Percentiles rank a stretch among this genome's conserved stretches.
These are phyloP conservation scores for Puccinia horiana DNA, from an alignment of 1,284 basidiomycete genomes.

Conservation along the genomic window DNA sequence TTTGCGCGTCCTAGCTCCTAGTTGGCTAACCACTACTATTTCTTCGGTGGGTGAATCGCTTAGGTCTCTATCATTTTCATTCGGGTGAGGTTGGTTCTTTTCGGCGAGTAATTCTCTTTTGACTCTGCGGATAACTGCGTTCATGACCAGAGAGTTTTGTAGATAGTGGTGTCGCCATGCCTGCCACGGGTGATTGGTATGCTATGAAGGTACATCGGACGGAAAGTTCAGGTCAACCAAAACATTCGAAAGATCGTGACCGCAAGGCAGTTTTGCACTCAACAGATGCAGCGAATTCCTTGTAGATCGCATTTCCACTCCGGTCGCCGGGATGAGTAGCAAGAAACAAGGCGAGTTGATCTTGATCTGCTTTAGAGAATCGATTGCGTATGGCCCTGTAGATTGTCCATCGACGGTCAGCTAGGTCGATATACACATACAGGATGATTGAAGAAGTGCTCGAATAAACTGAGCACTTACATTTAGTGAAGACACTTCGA, in stretches of 20 bases:
- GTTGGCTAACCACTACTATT: neutral
- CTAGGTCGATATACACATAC: no score
- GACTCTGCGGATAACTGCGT: conserved; percentile 11
- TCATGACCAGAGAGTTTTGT: neutral
- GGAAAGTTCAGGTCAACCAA: neutral
- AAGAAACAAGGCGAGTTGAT: conserved; percentile 25
- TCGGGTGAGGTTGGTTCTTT: neutral
- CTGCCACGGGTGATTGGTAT: conserved; percentile 34
- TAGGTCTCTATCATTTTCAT: neutral
- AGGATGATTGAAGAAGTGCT: no score
- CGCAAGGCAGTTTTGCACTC: neutral
- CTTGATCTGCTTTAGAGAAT: conserved; percentile 28
- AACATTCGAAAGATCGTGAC: neutral
- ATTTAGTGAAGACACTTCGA: no score
- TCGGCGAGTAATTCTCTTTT: neutral
- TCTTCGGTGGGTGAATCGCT: neutral
- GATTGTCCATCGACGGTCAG: neutral
- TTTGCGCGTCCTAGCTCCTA: neutral
- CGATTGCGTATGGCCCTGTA: neutral
- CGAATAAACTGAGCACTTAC: no score
- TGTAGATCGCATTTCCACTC: conserved; percentile 9
- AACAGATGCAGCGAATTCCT: conserved; percentile 27
- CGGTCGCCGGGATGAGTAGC: conserved; percentile 13
- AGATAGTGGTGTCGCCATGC: conserved; percentile 37
- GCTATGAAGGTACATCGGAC: neutral